Conservation (phyloP, 2,329 filamentous ascomycete species). For the Penicillium sp. region DNA sequence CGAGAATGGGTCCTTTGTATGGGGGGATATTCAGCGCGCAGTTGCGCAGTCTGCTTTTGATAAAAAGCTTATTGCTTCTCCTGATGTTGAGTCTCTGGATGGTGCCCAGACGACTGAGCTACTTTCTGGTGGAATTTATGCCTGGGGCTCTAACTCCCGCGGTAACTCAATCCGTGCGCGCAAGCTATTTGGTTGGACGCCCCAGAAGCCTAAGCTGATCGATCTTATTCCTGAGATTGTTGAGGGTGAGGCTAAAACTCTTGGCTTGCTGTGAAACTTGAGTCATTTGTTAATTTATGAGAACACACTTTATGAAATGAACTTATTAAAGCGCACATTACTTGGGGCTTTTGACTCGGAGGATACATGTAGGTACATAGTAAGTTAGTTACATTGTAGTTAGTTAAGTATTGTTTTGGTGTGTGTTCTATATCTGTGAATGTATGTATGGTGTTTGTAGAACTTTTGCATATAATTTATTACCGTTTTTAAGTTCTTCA, state of each 20-base stretch:
- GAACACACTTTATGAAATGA: not conserved
- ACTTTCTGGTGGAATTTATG: slow-evolving; percentile 35
- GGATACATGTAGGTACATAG: not conserved
- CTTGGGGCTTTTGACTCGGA: no score
- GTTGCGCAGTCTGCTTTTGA: slow-evolving; percentile 51
- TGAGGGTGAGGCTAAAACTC: slow-evolving; percentile 46
- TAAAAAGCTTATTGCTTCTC: slow-evolving; percentile 52
- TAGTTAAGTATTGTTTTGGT: not conserved
- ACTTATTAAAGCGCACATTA: not conserved
- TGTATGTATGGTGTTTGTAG: not conserved
- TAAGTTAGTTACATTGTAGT: not conserved
- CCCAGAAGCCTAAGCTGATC: slow-evolving; percentile 48
- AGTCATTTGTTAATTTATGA: not conserved
- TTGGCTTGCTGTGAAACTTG: slow-evolving; percentile 31
- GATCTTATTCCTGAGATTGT: slow-evolving; percentile 58
- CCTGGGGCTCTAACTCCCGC: slow-evolving; percentile 42
- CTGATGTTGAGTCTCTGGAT: slow-evolving; percentile 39
- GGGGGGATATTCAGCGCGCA: slow-evolving; percentile 41
- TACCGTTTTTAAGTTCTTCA: not conserved
- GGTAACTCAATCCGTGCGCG: slow-evolving; percentile 38
- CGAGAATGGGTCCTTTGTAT: slow-evolving; percentile 43
- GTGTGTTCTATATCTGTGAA: not conserved
- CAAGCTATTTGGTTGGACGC: slow-evolving; percentile 42
- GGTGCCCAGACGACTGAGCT: slow-evolving; percentile 45
- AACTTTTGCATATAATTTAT: not conserved